Evolutionary conservation across 2,329 filamentous ascomycete genomes (phyloP).

Genomic region (Phaeosphaeria sp.): DNA sequence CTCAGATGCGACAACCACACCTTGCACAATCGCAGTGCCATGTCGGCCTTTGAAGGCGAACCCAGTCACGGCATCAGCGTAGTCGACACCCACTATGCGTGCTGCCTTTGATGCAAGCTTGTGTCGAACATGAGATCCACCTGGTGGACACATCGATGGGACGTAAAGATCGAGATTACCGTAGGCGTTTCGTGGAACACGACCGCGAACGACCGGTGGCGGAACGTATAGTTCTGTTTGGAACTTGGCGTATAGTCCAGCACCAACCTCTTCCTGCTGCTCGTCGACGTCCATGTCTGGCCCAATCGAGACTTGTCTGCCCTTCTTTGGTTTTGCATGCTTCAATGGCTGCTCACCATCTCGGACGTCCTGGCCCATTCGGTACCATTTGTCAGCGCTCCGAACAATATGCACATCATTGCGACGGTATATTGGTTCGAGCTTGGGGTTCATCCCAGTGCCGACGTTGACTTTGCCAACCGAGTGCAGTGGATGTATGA

Average conservation of each 20-base stretch:
- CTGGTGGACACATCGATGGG: constrained; percentile 67
- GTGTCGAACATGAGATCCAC: constrained; percentile 64
- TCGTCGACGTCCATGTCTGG: constrained; percentile 43
- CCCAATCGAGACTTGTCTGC: constrained; percentile 28
- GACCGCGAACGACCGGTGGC: constrained; percentile 75
- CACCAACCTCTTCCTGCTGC: constrained; percentile 52
- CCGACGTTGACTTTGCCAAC: constrained; percentile 81
- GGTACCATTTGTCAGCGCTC: constrained; percentile 89
- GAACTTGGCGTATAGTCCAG: constrained; percentile 64
- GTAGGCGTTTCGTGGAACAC: constrained; percentile 68
- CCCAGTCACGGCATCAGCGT: constrained; percentile 85
- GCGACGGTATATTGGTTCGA: constrained; percentile 84
- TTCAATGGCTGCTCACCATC: constrained; percentile 81
- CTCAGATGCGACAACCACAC: constrained; percentile 77
- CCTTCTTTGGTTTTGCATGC: constrained; percentile 56
- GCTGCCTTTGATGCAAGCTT: constrained; percentile 73
- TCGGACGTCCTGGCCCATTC: constrained; percentile 80
- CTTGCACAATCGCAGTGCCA: constrained; percentile 82
- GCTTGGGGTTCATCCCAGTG: constrained; percentile 58
- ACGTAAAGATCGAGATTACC: constrained; percentile 70
- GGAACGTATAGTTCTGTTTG: constrained; percentile 76
- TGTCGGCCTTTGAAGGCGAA: constrained; percentile 87
- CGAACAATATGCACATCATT: constrained; percentile 79
- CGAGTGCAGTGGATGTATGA: constrained; percentile 73
- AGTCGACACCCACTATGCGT: constrained; percentile 78